Base-by-base conservation (phyloP, 2,329 filamentous ascomycete genomes). In the Cytospora paraplurivora region DNA sequence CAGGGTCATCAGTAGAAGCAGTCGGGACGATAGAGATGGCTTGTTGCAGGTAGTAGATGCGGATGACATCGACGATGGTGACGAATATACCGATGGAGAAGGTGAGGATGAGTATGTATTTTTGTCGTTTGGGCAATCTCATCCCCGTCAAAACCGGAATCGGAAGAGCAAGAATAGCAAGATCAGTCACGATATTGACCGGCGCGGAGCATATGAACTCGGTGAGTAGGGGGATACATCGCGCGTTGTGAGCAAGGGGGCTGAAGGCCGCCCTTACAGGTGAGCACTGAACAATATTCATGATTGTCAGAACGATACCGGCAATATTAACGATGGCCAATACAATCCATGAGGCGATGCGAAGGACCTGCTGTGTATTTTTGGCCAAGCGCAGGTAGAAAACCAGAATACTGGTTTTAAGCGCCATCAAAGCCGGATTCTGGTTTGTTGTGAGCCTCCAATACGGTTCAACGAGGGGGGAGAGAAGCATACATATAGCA, bases 81-180 rank as follows among this genome's bases (percentile, higher is more conserved):
- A 96, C 91, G 69, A 97, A 97, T 61, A 94, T 85, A 70, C 93
- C 93, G 62, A 96, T 85, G 59, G 88, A 85, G 72, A 98, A 98
- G 0, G 93, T 96, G 38, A 95, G 78, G 59, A 97, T 85, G 8
- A 98, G 78, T 53, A 97, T 95, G 1, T 89, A 87, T 77, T 97
- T 97, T 72, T 97, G 93, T 65, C 92, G 91, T 64, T 80, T 85
- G 0, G 93, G 94, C 11, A 98, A 77, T 55, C 88, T 88, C 90
- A 97, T 95, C 60, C 88, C 84, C 0, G 93, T 96, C 21, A 97
- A 79, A 11, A 97, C 90, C 1, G 93, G 93, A 70, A 97, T 91
- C 0, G 94, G 93, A 12, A 97, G 79, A 51, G 95, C 89, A 35
- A 98, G 81, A 57, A 97, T 92, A 51, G 91, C 91, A 62, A 97